Conservation (phyloP, 2,329 filamentous ascomycete genomes). For the Rhynchosporium graminicola region DNA sequence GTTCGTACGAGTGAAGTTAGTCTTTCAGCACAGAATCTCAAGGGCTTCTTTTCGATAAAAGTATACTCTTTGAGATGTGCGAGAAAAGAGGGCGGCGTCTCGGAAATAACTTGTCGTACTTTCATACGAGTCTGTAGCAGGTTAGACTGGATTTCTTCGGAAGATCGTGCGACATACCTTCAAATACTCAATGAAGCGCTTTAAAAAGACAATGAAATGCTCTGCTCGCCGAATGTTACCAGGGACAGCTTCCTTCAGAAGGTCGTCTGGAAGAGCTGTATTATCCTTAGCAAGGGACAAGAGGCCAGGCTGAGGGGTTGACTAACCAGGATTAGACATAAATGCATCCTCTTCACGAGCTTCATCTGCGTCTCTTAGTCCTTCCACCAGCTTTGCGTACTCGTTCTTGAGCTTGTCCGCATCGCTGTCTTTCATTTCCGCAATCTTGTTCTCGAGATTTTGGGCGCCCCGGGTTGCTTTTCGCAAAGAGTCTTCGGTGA, state of each 20-base stretch:
- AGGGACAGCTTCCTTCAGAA: slow-evolving; percentile 92
- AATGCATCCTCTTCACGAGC: slow-evolving; percentile 92
- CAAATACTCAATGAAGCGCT: slow-evolving; percentile 95
- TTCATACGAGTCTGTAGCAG: slow-evolving; percentile 85
- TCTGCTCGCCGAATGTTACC: slow-evolving; percentile 95
- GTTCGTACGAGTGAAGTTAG: slow-evolving; percentile 93
- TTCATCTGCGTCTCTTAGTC: slow-evolving; percentile 83
- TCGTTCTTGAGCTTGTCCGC: slow-evolving; percentile 92
- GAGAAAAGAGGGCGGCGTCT: slow-evolving; percentile 92
- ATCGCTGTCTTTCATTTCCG: slow-evolving; percentile 94
- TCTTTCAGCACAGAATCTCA: slow-evolving; percentile 92
- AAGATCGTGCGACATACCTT: slow-evolving; percentile 52
- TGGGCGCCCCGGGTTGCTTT: slow-evolving; percentile 88
- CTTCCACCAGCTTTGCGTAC: slow-evolving; percentile 93
- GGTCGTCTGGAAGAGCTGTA: slow-evolving; percentile 79
- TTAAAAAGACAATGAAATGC: slow-evolving; percentile 92
- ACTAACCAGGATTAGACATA: slow-evolving; percentile 78
- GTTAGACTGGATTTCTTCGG: slow-evolving; percentile 19
- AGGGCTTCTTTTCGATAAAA: slow-evolving; percentile 94
- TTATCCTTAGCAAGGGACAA: slow-evolving; percentile 18
- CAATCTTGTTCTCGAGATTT: slow-evolving; percentile 87
- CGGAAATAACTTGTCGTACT: slow-evolving; percentile 93
- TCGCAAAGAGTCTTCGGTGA: slow-evolving; percentile 90
- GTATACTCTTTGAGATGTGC: slow-evolving; percentile 92
- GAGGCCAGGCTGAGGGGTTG: background rate